Conservation (phyloP, 2,329 filamentous ascomycete genomes). For the Fusarium penzigii region DNA sequence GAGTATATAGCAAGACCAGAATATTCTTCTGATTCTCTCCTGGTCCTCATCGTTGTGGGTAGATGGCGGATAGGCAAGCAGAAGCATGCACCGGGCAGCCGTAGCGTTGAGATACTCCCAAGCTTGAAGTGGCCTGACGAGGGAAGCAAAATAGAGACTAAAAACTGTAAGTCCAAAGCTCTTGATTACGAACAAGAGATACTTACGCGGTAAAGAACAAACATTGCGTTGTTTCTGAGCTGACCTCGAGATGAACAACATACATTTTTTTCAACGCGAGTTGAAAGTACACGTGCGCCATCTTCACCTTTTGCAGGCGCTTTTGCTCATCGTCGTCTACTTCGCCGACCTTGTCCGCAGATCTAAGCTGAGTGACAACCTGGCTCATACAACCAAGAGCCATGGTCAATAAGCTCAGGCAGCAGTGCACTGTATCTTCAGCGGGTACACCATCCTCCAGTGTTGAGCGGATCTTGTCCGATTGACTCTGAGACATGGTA, state of each 20-base stretch:
- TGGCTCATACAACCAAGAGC: slow-evolving; percentile 50
- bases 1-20: slow-evolving; percentile 57
- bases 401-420: slow-evolving; percentile 48
- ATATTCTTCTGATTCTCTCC: slow-evolving; percentile 52
- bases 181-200: accelerated
- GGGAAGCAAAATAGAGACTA: slow-evolving; percentile 49
- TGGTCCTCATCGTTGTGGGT: slow-evolving; percentile 41
- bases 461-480: slow-evolving; percentile 34
- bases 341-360: slow-evolving; percentile 4
- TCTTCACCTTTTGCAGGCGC: slow-evolving; percentile 33
- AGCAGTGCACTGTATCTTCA: slow-evolving; percentile 40
- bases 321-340: slow-evolving; percentile 30
- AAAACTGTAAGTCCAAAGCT: accelerated
- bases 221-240: slow-evolving; percentile 48
- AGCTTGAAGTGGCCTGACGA: slow-evolving; percentile 51
- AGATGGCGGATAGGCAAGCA: slow-evolving; percentile 45
- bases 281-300: slow-evolving; percentile 48
- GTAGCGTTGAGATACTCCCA: slow-evolving; percentile 53
- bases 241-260: slow-evolving; percentile 47
- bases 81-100: slow-evolving; percentile 50
- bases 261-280: slow-evolving; percentile 47
- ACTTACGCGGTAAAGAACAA: slow-evolving; percentile 52
- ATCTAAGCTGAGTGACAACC: slow-evolving; percentile 34
- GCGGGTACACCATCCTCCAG: slow-evolving; percentile 37
- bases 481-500: slow-evolving; percentile 44